Percentiles rank a stretch among this genome's conserved stretches.
Conservation (phyloP, 2,329 filamentous ascomycete species). For the Coniochaeta sp. region DNA sequence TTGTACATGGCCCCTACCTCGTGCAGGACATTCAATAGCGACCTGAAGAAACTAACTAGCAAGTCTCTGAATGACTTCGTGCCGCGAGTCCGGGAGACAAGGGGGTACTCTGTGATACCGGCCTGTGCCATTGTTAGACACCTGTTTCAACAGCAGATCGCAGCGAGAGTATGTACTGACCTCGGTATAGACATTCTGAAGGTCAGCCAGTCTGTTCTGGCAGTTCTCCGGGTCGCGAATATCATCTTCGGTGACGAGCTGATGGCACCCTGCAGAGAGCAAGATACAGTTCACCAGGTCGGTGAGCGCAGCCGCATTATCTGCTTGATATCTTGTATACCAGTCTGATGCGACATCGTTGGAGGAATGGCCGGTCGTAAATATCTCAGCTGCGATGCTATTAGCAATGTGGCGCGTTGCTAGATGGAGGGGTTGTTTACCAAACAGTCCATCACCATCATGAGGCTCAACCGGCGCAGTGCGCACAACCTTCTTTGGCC, state of each 20-base stretch:
- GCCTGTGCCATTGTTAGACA: slow-evolving; percentile 33
- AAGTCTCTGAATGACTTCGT: slow-evolving; percentile 71
- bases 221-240: slow-evolving; percentile 87
- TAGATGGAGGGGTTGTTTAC: slow-evolving; percentile 23
- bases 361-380: slow-evolving; percentile 49
- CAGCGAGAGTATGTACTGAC: slow-evolving; percentile 34
- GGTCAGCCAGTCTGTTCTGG: slow-evolving; percentile 66
- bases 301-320: slow-evolving; percentile 47
- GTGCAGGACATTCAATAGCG: slow-evolving; percentile 71
- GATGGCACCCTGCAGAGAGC: slow-evolving; percentile 70
- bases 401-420: slow-evolving; percentile 16
- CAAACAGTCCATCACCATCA: slow-evolving; percentile 48
- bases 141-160: background rate
- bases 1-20: slow-evolving; percentile 76
- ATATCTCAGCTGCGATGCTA: slow-evolving; percentile 49
- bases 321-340: slow-evolving; percentile 49
- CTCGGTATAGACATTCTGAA: slow-evolving; percentile 84
- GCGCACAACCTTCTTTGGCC: slow-evolving; percentile 49
- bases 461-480: slow-evolving; percentile 41
- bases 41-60: slow-evolving; percentile 71
- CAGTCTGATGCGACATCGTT: slow-evolving; percentile 54
- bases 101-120: slow-evolving; percentile 83
- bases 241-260: slow-evolving; percentile 72
- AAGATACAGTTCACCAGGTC: slow-evolving; percentile 63
- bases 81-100: slow-evolving; percentile 74